Base-by-base conservation (phyloP, 78 protist genomes). In the Dictyostelium intermedium region DNA sequence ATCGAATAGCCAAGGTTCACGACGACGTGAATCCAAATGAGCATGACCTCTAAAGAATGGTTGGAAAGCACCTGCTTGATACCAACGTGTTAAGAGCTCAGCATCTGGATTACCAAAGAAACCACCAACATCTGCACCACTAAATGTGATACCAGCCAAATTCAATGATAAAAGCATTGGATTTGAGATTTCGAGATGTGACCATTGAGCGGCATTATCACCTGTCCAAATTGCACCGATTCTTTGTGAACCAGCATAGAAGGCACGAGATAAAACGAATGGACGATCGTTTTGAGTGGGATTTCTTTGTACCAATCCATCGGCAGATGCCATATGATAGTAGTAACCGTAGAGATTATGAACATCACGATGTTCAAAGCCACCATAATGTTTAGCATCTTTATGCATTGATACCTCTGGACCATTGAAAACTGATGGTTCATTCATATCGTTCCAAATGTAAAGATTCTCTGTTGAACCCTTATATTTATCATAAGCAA, bases 401-500 rank as follows among this genome's bases (percentile, higher is more conserved):
- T 96, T 98, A 91, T 96, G 97, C 99, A 99, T 98, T 18, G 99
- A 97, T 25, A 97, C 96, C 79, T 99, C 99, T 9, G 99, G 99
- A 13, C 99, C 99, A 84, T 92, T 97, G 95, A 99, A 99, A 1
- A 99, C 99, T 0, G 99, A 97, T 47, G 99, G 99, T 83, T 98
- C 99, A 87, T 99, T 99, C 99, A 99, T 99, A 93, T 99, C 99
- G 60, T 99, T 99, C 99, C 99, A 99, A 60, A 82, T 93, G 97
- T 95, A 98, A 27, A 99, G 84, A 61, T 7, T 66, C 10, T 45
- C 53, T 14, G 99, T 97, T 13, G 99, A 95, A 3, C 99, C 98
- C 43, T 45, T 18, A 89, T 98, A 98, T 27, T 45, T 56, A 69
- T 97, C 97, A 30, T 96, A 87, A 13, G 92, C 35, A 69, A 97